Evolutionary conservation across 306 rosid genomes (phyloP), one percentile per base, ranked within the genome.

Genomic region (Trichosanthes cucumerina): DNA sequence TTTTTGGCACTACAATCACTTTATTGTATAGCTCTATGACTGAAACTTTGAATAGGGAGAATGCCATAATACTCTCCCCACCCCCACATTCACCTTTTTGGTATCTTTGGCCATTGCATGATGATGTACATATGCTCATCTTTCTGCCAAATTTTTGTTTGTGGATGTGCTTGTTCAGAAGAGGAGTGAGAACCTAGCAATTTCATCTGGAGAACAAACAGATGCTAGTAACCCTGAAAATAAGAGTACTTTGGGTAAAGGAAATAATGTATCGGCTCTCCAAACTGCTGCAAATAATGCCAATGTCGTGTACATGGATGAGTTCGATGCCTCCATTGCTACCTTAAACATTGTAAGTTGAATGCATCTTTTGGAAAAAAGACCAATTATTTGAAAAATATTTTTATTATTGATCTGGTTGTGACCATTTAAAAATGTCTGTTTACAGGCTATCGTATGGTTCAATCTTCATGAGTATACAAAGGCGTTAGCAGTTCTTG

Each of bases 401-500:
- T 52, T 71, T 21, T 47, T 78, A 73, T 78, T 49, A 47, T 78
- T 57, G 54, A 76, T 65, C 15, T 26, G 57, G 39, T 60, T 0
- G 8, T 63, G 72, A 46, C 13, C 19, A 19, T 58, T 49, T 70
- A 21, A 72, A 43, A 47, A 26, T 68, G 49, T 79, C 52, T 21
- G 65, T 75, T 12, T 80, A 49, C 80, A 96, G 99, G 99, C 99
- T 19, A 83, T 89, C 57, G 80, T 96, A 84, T 96, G 99, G 99
- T 96, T 91, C 87, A 90, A 91, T 88, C 91, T 96, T 77, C 98
- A 89, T 1, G 97, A 96, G 78, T 93, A 91, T 88, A 72, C 86
- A 28, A 93, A 87, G 88, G 88, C 99, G 16, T 87, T 86, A 44
- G 88, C 94, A 16, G 90, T 88, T 77, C 89, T 96, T 82, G 99